Conservation (phyloP, 192 early-diverging fungal genomes). For the Backusella mclennaniae region DNA sequence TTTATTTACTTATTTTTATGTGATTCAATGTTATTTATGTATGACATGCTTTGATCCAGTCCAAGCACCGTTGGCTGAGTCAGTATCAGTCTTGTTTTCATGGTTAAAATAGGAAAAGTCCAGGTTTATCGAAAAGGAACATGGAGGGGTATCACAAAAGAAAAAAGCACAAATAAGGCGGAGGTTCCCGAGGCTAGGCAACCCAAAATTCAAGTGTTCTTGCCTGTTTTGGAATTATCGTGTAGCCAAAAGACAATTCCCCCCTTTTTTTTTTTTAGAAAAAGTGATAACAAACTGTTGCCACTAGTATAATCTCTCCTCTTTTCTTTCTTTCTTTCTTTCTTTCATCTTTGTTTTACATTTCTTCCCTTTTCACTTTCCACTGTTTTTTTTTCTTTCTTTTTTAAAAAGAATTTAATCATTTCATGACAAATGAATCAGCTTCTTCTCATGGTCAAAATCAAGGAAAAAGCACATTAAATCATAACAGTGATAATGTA, state of each 20-base stretch:
- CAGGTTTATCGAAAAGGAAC: conserved; percentile 1
- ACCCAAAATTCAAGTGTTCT: conserved; percentile 4
- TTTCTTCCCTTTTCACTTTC: neutral
- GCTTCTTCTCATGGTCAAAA: neutral
- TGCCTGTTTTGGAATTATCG: neutral
- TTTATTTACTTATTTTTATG: neutral
- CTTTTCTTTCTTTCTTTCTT: conserved; percentile 1
- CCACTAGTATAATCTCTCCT: neutral
- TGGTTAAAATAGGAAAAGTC: conserved; percentile 1
- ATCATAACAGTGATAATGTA: neutral
- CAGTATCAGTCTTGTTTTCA: neutral
- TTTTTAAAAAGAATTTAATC: neutral
- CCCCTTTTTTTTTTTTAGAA: neutral
- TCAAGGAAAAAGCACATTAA: neutral
- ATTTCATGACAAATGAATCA: conserved; percentile 11
- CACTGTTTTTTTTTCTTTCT: neutral
- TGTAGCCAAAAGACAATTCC: neutral
- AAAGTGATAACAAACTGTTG: neutral
- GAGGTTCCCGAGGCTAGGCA: neutral
- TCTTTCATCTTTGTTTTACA: neutral
- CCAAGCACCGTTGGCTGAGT: neutral
- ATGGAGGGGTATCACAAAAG: conserved; percentile 3
- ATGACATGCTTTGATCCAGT: neutral
- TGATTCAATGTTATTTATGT: neutral
- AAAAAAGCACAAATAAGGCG: conserved; percentile 6